Conservation (phyloP, 345 rosid species). For the Cochlearia excelsa region DNA sequence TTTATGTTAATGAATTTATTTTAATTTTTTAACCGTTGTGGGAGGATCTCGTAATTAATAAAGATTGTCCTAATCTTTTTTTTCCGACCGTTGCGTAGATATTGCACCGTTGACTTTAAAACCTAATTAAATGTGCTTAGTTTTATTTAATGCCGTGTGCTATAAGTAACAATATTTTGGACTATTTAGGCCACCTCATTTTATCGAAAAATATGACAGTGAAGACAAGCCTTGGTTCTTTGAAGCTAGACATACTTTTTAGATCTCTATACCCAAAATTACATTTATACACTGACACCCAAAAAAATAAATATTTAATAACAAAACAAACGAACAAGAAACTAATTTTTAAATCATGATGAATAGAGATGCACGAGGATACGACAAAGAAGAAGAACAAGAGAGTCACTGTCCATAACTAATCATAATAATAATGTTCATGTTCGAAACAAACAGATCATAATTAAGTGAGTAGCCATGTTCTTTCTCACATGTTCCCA, state of each 20-base stretch:
- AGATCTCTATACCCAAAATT: conserved; percentile 14
- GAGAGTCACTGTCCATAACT: conserved; percentile 25
- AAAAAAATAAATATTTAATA: too few species aligned
- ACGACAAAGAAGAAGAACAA: conserved; percentile 28
- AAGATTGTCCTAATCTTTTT: too few species aligned
- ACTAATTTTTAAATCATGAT: neutral
- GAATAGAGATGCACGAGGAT: conserved; percentile 13
- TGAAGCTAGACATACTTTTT: conserved; percentile 23
- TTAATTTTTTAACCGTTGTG: too few species aligned
- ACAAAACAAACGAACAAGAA: conserved; percentile 12
- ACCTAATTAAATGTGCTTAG: too few species aligned
- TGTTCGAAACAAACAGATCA: conserved; percentile 29
- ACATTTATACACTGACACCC: neutral
- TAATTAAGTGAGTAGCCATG: conserved; percentile 21
- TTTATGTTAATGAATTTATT: too few species aligned
- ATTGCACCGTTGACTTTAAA: too few species aligned
- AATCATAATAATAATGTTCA: conserved; percentile 15
- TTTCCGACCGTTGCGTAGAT: too few species aligned
- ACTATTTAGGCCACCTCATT: too few species aligned
- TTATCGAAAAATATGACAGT: too few species aligned
- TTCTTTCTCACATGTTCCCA: conserved; percentile 28
- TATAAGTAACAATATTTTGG: too few species aligned
- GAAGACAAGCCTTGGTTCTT: conserved; percentile 23
- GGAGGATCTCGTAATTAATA: too few species aligned
- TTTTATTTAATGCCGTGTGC: too few species aligned